A percentile compares a stretch with the other conserved stretches of the same genome.
Evolutionary conservation across 106 monocot species (phyloP).

Genomic region (Amphibolis antarctica): DNA sequence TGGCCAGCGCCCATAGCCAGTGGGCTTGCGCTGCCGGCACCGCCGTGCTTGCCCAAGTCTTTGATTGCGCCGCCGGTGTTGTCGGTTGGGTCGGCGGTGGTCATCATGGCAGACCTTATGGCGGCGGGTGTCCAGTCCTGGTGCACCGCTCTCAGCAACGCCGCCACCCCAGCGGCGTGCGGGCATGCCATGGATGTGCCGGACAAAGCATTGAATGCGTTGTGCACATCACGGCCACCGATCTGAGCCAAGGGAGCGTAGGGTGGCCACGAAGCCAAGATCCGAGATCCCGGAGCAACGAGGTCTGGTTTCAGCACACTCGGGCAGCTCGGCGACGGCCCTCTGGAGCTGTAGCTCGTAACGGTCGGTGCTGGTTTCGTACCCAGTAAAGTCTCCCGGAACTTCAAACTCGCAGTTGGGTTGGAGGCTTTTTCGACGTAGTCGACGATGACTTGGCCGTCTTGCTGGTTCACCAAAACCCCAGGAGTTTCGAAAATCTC

Average conservation of each 20-base stretch:
- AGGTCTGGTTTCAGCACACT: constrained; percentile 63
- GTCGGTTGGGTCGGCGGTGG: constrained; percentile 36
- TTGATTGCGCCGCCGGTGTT: constrained; percentile 30
- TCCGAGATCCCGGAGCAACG: constrained; percentile 41
- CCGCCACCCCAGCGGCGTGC: constrained; percentile 48
- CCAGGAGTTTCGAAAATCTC: constrained; percentile 21
- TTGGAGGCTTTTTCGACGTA: constrained; percentile 17
- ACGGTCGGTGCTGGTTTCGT: constrained; percentile 35
- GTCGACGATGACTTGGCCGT: constrained; percentile 13
- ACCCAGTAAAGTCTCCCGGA: constrained; percentile 33
- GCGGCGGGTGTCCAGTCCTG: constrained; percentile 55
- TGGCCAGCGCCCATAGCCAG: constrained; percentile 62
- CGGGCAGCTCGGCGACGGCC: constrained; percentile 37
- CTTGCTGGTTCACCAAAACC: constrained; percentile 13
- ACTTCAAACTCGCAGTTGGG: constrained; percentile 28
- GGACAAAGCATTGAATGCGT: constrained; percentile 22
- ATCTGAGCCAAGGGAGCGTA: constrained; percentile 5
- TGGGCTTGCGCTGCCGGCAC: constrained; percentile 21
- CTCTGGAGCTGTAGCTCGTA: constrained; percentile 42
- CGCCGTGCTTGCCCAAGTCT: constrained; percentile 9
- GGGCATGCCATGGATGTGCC: constrained; percentile 74
- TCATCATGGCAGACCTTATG: constrained; percentile 74
- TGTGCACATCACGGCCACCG: neutral
- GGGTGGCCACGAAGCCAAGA: constrained; percentile 38
- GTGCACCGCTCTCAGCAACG: constrained; percentile 35